These are phyloP conservation scores for Petrea volubilis DNA, from an alignment of 257 asterid species.

Conservation along the genomic window DNA sequence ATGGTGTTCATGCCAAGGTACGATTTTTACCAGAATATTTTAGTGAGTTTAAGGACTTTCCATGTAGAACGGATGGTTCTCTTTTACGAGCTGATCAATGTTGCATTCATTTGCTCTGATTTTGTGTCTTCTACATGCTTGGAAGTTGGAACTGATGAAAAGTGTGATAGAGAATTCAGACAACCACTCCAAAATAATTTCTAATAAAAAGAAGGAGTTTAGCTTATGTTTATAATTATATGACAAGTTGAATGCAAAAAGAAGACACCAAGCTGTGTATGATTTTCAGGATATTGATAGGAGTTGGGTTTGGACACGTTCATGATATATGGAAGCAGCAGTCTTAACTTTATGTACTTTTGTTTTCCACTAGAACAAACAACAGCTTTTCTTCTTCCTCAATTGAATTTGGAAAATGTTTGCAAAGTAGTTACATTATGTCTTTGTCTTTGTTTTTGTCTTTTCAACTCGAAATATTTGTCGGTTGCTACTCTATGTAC, in stretches of 20 bases:
- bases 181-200: background rate
- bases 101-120: background rate
- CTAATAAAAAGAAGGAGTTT: background rate
- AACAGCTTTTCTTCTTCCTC: background rate
- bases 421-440: background rate
- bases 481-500: constrained; percentile 3
- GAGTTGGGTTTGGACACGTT: background rate
- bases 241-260: background rate
- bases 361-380: background rate
- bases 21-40: background rate
- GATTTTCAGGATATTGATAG: background rate
- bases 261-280: background rate
- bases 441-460: background rate
- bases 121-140: background rate
- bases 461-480: background rate
- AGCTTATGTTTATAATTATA: background rate
- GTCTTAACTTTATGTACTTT: background rate
- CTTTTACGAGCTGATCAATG: background rate
- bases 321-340: background rate
- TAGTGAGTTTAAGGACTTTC: background rate
- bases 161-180: background rate
- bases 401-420: background rate
- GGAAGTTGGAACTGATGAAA: background rate
- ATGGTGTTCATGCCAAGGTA: constrained; percentile 83
- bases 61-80: background rate